phyloP scores from a whole-genome alignment of 2,329 filamentous ascomycete genomes.

The Alternaria ethzedia region DNA sequence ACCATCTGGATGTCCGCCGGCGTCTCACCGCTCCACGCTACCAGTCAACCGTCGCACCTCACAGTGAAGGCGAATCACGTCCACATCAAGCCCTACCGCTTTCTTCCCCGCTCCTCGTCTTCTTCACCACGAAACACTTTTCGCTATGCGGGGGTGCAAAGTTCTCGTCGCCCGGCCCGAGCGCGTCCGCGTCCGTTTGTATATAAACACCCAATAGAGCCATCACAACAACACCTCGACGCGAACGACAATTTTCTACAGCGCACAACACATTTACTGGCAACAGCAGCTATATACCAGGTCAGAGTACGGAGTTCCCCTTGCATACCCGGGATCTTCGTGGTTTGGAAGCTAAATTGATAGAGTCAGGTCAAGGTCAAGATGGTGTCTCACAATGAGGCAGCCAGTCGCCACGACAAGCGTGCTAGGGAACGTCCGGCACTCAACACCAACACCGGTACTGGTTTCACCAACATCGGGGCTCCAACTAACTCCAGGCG shows the following conservation, averaged over 20 bases:
- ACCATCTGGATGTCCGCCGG: neutral
- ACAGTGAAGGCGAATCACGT: neutral
- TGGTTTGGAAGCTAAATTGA: neutral
- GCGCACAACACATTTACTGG: neutral
- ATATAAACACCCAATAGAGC: slow-evolving; percentile 2
- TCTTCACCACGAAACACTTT: neutral
- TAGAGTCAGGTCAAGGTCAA: neutral
- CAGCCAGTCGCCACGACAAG: no score
- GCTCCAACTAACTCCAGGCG: slow-evolving; percentile 2
- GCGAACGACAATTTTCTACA: neutral
- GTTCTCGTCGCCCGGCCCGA: neutral
- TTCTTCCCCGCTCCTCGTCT: neutral
- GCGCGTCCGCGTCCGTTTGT: neutral
- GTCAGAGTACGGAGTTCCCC: neutral
- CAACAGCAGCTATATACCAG: neutral
- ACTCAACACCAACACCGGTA: slow-evolving; percentile 2
- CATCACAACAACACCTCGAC: neutral
- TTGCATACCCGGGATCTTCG: neutral
- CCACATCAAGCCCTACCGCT: neutral
- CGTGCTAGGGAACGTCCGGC: neutral
- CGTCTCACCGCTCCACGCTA: neutral
- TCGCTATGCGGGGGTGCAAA: neutral
- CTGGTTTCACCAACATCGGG: slow-evolving; percentile 5
- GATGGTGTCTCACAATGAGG: slow-evolving; percentile 3
- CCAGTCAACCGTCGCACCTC: neutral